Conservation (phyloP, 2,329 filamentous ascomycete genomes). For the Seiridium unicorne region DNA sequence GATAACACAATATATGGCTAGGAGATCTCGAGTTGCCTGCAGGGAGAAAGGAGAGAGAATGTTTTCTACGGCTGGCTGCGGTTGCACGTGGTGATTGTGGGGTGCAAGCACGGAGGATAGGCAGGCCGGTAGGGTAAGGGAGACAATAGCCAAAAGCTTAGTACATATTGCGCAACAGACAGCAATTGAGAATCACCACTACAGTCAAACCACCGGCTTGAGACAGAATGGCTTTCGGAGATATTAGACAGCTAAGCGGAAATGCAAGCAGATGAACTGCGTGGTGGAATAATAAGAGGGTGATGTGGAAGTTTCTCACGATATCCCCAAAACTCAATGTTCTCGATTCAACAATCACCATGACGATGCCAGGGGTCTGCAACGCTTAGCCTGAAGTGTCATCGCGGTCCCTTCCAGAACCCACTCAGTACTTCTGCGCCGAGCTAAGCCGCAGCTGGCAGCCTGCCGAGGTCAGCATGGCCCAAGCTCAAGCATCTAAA, state of each 20-base stretch:
- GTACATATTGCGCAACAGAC: neutral
- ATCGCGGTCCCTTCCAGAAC: neutral
- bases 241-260: neutral
- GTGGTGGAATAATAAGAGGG: constrained; percentile 5
- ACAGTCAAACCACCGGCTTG: neutral
- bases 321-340: neutral
- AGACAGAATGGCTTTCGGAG: neutral
- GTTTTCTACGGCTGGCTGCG: neutral
- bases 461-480: too few relatives aligned
- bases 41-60: neutral
- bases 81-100: neutral
- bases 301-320: constrained; percentile 24
- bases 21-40: neutral
- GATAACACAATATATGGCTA: neutral
- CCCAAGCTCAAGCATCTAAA: too few relatives aligned
- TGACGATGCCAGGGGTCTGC: neutral
- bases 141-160: neutral
- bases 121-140: neutral
- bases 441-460: neutral
- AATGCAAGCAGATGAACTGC: neutral
- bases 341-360: neutral
- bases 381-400: neutral
- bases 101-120: neutral
- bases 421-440: neutral
- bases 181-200: neutral